Percentiles rank a stretch among this genome's conserved stretches.
Conservation (phyloP, 2,329 filamentous ascomycete genomes). For the Sclerotinia minor region DNA sequence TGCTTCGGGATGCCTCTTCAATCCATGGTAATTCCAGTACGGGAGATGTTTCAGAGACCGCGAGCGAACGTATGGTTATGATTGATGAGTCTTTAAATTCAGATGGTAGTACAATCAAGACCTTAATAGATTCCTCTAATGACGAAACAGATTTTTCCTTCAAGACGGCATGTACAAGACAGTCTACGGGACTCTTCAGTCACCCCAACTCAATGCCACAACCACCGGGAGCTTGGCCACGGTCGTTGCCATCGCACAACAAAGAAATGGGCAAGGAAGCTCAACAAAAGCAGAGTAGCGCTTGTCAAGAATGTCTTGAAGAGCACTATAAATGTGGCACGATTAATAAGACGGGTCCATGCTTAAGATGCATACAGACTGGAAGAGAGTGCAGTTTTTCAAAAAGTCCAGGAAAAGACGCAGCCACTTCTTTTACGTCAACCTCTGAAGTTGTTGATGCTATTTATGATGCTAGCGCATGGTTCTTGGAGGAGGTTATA, state of each 20-base stretch:
- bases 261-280: too few species aligned
- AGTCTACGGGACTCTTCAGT: background rate
- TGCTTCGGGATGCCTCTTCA: slow-evolving; percentile 31
- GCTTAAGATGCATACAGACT: background rate
- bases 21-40: slow-evolving; percentile 15
- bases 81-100: background rate
- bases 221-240: background rate
- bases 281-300: background rate
- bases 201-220: background rate
- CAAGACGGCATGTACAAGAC: background rate
- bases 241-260: background rate
- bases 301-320: background rate
- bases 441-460: background rate
- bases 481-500: too few species aligned
- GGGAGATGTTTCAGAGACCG: slow-evolving; percentile 29
- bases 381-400: background rate
- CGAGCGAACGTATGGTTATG: slow-evolving; percentile 25
- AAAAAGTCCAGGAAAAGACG: too few species aligned
- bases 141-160: background rate
- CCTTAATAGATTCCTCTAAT: background rate
- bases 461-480: background rate
- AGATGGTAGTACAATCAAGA: background rate
- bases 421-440: background rate
- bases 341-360: background rate
- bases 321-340: background rate